Evolutionary conservation across 345 rosid genomes (phyloP), one percentile per base, ranked within the genome.

Genomic region (Litchi chinensis): DNA sequence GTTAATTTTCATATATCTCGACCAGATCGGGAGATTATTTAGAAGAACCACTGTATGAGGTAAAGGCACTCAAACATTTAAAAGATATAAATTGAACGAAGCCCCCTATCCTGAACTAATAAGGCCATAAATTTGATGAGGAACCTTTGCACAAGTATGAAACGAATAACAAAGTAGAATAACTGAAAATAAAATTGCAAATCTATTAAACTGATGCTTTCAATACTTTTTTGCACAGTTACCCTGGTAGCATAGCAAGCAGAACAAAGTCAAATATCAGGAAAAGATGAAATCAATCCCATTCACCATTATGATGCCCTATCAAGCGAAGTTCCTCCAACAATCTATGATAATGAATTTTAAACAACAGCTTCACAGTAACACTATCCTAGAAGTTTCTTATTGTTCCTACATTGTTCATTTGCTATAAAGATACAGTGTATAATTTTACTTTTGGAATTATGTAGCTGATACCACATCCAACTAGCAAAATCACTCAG

Each of bases 1-100:
- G 66, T n/a, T 60, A 57, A 60, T 40, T 57, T 73, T 59, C 13
- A 21, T n/a, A 26, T 73, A 21, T 46, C 52, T 73, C n/a, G 52
- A 73, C 5, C 76, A n/a, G 28, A 18, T 56, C 46, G 28, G 28
- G 28, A 26, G 19, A 18, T 57, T 11, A 57, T 37, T 56, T 21
- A 57, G 37, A 59, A 40, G 18, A 57, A 8, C 64, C 22, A 19
- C 24, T 57, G 66, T 37, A 21, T 5, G 43, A 57, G 41, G 6
- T 1, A 13, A 72, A 56, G 65, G 28, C 16, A 26, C 28, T 26
- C 28, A 26, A 26, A 26, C 28, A 26, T 26, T 26, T 26, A 26
- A 26, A 26, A 26, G 28, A 26, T 26, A 26, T 26, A 26, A 26
- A 26, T 26, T 26, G 1, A 26, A 26, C 1, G 0, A 26, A 26